Conservation (phyloP, 192 early-diverging fungal species). For the Linnemannia schmuckeri region DNA sequence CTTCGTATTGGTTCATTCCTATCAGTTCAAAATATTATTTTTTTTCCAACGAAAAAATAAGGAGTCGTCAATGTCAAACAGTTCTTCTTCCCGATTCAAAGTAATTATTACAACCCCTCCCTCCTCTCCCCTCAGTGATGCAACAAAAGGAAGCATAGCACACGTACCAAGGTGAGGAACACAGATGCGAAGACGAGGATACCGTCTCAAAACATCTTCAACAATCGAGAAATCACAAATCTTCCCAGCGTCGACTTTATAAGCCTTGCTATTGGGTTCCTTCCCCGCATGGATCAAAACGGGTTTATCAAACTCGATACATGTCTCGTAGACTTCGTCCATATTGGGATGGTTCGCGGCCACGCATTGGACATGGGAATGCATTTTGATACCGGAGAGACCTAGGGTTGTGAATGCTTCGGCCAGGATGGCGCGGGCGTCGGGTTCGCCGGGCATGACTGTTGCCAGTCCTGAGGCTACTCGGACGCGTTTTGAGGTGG, state of each 20-base stretch:
- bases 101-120: too few species aligned
- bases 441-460: conserved; percentile 57
- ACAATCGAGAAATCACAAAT: conserved; percentile 53
- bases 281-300: conserved; percentile 54
- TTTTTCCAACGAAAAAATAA: too few species aligned
- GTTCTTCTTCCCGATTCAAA: background rate
- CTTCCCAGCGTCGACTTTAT: conserved; percentile 55
- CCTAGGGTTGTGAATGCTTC: conserved; percentile 49
- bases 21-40: background rate
- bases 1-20: conserved; percentile 56
- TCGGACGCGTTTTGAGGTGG: background rate
- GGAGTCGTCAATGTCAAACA: too few species aligned
- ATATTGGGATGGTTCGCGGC: conserved; percentile 54
- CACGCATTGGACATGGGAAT: conserved; percentile 57
- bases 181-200: conserved; percentile 43
- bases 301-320: conserved; percentile 42
- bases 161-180: conserved; percentile 53
- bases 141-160: background rate
- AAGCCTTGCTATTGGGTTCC: conserved; percentile 49
- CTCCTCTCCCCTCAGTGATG: too few species aligned
- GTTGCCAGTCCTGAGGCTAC: conserved; percentile 58
- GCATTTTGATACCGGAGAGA: conserved; percentile 57
- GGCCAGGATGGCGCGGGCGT: conserved; percentile 39
- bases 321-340: conserved; percentile 55
- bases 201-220: conserved; percentile 49